Evolutionary conservation across 2,329 filamentous ascomycete genomes (phyloP).

Genomic region (Colletotrichum tofieldiae): DNA sequence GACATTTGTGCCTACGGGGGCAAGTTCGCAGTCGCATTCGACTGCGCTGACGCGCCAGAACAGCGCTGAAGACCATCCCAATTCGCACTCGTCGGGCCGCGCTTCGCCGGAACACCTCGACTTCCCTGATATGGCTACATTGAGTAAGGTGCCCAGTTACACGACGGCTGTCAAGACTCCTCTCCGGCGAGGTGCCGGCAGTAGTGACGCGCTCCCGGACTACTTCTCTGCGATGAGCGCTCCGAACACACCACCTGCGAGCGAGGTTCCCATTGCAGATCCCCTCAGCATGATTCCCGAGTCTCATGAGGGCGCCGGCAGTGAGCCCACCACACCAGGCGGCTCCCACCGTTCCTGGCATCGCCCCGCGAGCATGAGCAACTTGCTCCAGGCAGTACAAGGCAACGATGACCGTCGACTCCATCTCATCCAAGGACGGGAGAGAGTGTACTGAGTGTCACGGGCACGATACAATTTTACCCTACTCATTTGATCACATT

Average conservation of each 20-base stretch:
- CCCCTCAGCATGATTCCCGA: constrained; percentile 51
- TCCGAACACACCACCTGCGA: constrained; percentile 63
- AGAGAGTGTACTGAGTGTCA: constrained; percentile 49
- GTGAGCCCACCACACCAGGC: constrained; percentile 34
- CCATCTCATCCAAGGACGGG: constrained; percentile 55
- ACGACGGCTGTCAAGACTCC: constrained; percentile 80
- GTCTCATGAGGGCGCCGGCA: constrained; percentile 35
- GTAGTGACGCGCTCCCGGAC: constrained; percentile 72
- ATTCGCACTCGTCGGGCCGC: constrained; percentile 60
- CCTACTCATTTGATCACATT: constrained; percentile 25
- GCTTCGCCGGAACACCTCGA: constrained; percentile 72
- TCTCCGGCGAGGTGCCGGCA: constrained; percentile 66
- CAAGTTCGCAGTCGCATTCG: constrained; percentile 61
- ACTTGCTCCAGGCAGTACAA: constrained; percentile 35
- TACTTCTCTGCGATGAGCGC: constrained; percentile 75
- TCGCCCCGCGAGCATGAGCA: constrained; percentile 42
- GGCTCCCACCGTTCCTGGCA: constrained; percentile 39
- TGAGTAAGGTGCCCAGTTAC: constrained; percentile 85
- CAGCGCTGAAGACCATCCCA: constrained; percentile 63
- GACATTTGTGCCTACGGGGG: constrained; percentile 55
- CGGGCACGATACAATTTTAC: background rate
- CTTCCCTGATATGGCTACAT: constrained; percentile 72
- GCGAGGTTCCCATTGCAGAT: constrained; percentile 47
- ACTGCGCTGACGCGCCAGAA: constrained; percentile 67
- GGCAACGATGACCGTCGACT: constrained; percentile 49